phyloP scores from a whole-genome alignment of 768 basidiomycete genomes.

The Sporobolomyces pararoseus region DNA sequence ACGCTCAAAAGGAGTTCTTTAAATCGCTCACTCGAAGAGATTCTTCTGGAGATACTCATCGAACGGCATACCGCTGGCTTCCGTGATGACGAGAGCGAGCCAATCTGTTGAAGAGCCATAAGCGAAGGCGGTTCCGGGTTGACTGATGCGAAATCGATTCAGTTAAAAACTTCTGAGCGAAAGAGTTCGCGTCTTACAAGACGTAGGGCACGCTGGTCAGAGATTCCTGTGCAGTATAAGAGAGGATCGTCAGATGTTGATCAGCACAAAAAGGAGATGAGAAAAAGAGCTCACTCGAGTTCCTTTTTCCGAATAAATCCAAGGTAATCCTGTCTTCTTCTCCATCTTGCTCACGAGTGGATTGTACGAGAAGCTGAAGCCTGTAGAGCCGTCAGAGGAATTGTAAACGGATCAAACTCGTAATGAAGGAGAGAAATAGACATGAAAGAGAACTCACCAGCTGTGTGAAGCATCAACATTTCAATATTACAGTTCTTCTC shows the following conservation, averaged over 20 bases:
- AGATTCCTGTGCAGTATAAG: background rate
- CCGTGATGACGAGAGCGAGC: conserved; percentile 46
- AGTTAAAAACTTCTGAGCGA: too few species aligned
- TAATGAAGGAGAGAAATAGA: background rate
- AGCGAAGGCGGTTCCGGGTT: conserved; percentile 1
- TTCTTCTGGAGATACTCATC: conserved; percentile 47
- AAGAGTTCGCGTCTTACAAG: background rate
- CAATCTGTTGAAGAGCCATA: conserved; percentile 47
- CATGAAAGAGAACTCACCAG: conserved; percentile 41
- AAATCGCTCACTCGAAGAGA: conserved; percentile 42
- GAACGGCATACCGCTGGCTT: conserved; percentile 42
- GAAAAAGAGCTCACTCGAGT: background rate
- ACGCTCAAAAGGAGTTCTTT: background rate
- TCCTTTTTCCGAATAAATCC: conserved; percentile 1
- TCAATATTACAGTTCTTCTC: conserved; percentile 44
- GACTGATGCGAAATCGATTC: conserved; percentile 18
- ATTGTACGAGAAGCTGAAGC: background rate
- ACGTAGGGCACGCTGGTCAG: background rate
- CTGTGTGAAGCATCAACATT: conserved; percentile 46
- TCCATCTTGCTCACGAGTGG: background rate
- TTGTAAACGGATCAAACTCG: background rate
- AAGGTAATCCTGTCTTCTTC: background rate
- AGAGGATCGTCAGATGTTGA: too few species aligned
- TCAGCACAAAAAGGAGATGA: background rate
- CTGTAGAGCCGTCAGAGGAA: background rate